These are phyloP conservation scores for Sporothrix humicola DNA, from an alignment of 2,329 filamentous ascomycete species.

Conservation along the genomic window DNA sequence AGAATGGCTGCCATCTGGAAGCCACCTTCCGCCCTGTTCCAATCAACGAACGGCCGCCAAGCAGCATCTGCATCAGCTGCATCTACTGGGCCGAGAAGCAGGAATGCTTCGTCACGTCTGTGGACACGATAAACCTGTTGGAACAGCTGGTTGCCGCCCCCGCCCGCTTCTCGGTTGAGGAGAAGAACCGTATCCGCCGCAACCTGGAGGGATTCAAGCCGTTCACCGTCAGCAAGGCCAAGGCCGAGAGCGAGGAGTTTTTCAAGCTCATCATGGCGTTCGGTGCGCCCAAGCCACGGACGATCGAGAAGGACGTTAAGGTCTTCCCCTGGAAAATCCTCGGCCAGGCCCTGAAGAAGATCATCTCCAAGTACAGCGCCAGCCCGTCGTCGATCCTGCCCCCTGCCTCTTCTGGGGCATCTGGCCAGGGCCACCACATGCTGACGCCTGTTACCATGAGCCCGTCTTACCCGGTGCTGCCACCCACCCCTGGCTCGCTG, in stretches of 20 bases:
- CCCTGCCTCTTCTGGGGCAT: constrained; percentile 35
- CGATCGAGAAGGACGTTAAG: constrained; percentile 99
- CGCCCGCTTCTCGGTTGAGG: constrained; percentile 88
- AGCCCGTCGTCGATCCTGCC: constrained; percentile 51
- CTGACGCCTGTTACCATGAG: constrained; percentile 49
- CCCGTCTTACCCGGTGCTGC: constrained; percentile 52
- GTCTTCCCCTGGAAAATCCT: constrained; percentile 97
- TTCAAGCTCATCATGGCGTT: constrained; percentile 99
- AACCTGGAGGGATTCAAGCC: constrained; percentile 96
- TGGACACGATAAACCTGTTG: constrained; percentile 94
- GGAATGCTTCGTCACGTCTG: constrained; percentile 92
- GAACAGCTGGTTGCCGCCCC: constrained; percentile 81
- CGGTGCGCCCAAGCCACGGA: constrained; percentile 89
- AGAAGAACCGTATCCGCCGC: constrained; percentile 96
- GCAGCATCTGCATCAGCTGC: constrained; percentile 94
- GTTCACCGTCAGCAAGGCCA: constrained; percentile 89
- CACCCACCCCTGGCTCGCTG: constrained; percentile 52
- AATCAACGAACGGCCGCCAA: constrained; percentile 76
- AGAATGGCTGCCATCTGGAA: constrained; percentile 80
- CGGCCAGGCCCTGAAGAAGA: constrained; percentile 88
- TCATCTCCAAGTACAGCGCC: constrained; percentile 92
- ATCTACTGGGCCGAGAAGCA: constrained; percentile 95
- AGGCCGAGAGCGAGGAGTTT: constrained; percentile 91
- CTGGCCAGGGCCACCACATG: constrained; percentile 47
- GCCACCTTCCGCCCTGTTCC: constrained; percentile 80